Base-by-base conservation (phyloP, 495 filamentous ascomycete species). In the Penicillium salamii region DNA sequence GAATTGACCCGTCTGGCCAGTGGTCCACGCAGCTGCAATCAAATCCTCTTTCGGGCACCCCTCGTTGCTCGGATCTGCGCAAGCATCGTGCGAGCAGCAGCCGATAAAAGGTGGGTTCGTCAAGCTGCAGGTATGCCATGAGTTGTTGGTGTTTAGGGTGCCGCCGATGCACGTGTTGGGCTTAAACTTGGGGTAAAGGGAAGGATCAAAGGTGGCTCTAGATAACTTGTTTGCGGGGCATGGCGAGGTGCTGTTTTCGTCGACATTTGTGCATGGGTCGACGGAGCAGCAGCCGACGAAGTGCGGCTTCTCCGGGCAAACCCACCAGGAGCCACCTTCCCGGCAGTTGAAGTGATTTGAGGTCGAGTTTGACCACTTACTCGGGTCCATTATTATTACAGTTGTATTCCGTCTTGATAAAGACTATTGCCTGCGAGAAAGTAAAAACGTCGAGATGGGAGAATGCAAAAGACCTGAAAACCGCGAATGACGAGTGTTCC, bases 231-330 rank as follows among this genome's bases (percentile, higher is more conserved):
- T 3, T n/a, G 12, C n/a, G n/a, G 33, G 54, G 42, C 58, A 57
- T 40, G 54, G 41, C 12, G 56, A 33, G 19, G 53, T 46, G 35
- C 52, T 52, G 45, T 47, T 50, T 50, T 37, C 47, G 47, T 34
- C 28, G 47, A 50, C 38, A 42, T 62, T 52, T 23, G 14, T 39
- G 49, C 62, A 66, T 14, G 59, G 55, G 20, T 66, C 59, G 15
- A 42, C 49, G 14, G 48, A 46, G 50, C 62, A 66, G 57, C 62
- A 66, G 49, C 62, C 62, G 9, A 66, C 59, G 42, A 66, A 66
- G 37, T 48, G 47, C 6, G 62, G 52, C 40, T 31, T 53, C 0
- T 43, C 32, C 5, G 38, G 37, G 46, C 62, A 66, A 7, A 55
- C 56, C 20, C 55, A 66, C 55, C 58, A 66, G n/a, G 42, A 51